A percentile compares a stretch with the other conserved stretches of the same genome.
Conservation (phyloP, 768 basidiomycete genomes). For the Hericium erinaceus region DNA sequence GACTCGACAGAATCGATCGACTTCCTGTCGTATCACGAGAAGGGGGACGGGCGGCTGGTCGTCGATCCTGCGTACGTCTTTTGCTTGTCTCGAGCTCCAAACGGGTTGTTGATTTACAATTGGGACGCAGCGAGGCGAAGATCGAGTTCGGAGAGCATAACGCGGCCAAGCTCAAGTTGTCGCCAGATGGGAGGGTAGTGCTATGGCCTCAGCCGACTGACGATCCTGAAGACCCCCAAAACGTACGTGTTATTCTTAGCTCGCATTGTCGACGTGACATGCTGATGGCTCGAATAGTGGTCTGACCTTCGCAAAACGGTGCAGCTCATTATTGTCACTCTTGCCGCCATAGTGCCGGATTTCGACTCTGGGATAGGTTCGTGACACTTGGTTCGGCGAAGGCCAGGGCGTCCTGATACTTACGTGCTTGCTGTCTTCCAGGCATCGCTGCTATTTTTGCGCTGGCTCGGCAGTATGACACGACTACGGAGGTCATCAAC, state of each 20-base stretch:
- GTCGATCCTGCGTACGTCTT: constrained; percentile 48
- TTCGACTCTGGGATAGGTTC: constrained; percentile 58
- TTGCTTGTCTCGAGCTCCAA: no score
- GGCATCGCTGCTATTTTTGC: constrained; percentile 57
- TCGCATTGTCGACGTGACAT: not conserved
- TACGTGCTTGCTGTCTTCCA: constrained; percentile 11
- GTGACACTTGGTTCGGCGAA: not conserved
- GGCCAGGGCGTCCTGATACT: no score
- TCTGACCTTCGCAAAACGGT: constrained; percentile 40
- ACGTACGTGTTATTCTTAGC: constrained; percentile 23
- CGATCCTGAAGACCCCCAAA: constrained; percentile 53
- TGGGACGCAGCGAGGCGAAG: constrained; percentile 40
- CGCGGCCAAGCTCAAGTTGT: constrained; percentile 46
- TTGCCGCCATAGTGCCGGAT: constrained; percentile 59
- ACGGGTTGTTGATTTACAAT: not conserved
- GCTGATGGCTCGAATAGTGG: constrained; percentile 31
- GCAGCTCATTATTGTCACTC: constrained; percentile 50
- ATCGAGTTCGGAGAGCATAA: constrained; percentile 49
- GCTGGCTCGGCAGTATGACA: constrained; percentile 44
- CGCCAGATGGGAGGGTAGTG: constrained; percentile 44
- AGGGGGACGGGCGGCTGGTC: constrained; percentile 47
- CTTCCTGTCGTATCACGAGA: constrained; percentile 37
- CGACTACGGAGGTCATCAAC: constrained; percentile 49
- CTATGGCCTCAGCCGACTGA: constrained; percentile 66
- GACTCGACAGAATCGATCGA: constrained; percentile 14